A percentile compares a stretch with the other conserved stretches of the same genome.
Evolutionary conservation across 2,329 filamentous ascomycete genomes (phyloP).

Genomic region (Mollisia scopiformis): DNA sequence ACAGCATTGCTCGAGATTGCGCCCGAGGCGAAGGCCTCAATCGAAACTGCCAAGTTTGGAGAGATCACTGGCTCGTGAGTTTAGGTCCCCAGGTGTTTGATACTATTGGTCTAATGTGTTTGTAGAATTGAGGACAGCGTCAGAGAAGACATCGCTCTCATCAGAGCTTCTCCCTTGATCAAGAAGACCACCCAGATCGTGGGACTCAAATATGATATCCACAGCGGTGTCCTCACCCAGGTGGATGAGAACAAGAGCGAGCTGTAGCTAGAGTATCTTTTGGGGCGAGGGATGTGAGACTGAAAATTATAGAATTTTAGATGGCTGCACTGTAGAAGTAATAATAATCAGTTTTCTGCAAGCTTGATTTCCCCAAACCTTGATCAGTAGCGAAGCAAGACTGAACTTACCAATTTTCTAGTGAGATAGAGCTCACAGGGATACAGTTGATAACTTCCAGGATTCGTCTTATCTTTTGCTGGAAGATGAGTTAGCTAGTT

Average conservation of each 20-base stretch:
- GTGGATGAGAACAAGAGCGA: conserved; percentile 16
- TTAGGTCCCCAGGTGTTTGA: not conserved
- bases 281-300: too few species aligned
- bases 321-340: too few species aligned
- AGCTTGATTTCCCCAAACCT: not conserved
- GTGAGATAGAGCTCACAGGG: too few species aligned
- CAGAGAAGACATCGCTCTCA: conserved; percentile 22
- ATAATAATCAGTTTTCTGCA: not conserved
- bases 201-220: conserved; percentile 25
- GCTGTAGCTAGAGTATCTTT: not conserved
- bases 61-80: conserved; percentile 23
- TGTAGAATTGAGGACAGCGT: conserved; percentile 24
- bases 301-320: not conserved
- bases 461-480: too few species aligned
- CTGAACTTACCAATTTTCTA: too few species aligned
- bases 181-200: conserved; percentile 26
- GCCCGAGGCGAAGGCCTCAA: conserved; percentile 14
- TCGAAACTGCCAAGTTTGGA: conserved; percentile 23
- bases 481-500: too few species aligned
- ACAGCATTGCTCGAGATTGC: conserved; percentile 21
- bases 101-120: not conserved
- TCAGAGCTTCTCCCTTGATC: conserved; percentile 27
- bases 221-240: conserved; percentile 21
- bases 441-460: too few species aligned
- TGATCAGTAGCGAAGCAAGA: not conserved